Percentiles rank a stretch among this genome's conserved stretches.
These are phyloP conservation scores for Melaleuca quinquenervia DNA, from an alignment of 345 rosid species.

Conservation along the genomic window DNA sequence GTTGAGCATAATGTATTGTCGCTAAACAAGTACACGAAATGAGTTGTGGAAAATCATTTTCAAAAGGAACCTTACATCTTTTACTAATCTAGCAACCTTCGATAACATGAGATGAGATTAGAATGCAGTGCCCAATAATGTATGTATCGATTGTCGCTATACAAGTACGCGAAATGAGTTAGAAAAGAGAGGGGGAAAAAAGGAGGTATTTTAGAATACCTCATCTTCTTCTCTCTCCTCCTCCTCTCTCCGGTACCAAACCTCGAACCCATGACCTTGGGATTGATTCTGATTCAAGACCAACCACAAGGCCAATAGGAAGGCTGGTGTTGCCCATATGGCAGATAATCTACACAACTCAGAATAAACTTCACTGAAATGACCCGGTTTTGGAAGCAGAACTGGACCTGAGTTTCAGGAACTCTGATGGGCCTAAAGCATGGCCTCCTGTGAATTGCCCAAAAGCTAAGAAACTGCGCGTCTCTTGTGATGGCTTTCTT, in stretches of 20 bases:
- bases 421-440: neutral
- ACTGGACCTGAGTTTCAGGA: neutral
- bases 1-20: no score
- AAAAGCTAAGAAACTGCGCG: neutral
- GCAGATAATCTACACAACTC: neutral
- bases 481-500: neutral
- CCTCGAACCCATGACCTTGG: neutral
- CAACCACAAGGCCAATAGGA: neutral
- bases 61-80: neutral
- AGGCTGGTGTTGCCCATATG: fast-evolving
- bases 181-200: neutral
- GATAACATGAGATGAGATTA: neutral
- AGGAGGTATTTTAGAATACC: neutral
- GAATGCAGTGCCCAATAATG: no score
- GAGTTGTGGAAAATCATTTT: neutral
- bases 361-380: neutral
- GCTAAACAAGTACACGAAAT: no score
- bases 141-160: neutral
- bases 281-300: neutral
- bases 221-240: neutral
- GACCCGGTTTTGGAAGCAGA: neutral
- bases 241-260: fast-evolving
- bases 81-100: neutral
- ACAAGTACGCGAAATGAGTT: neutral
- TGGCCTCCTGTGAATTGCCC: neutral